These are phyloP conservation scores for Apiospora saccharicola DNA, from an alignment of 2,329 filamentous ascomycete genomes.

Conservation along the genomic window DNA sequence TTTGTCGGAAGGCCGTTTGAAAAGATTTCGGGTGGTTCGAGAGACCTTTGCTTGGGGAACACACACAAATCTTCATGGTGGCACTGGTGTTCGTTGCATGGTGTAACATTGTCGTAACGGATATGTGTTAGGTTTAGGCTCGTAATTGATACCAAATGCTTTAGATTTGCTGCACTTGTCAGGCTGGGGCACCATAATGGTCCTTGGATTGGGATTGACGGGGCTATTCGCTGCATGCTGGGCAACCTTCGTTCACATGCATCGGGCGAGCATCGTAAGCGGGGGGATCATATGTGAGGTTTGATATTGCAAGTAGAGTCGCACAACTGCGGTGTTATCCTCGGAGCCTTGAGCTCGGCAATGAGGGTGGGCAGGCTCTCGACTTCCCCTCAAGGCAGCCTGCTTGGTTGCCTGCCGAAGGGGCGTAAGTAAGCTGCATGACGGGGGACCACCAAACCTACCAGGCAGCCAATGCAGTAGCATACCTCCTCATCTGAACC, in stretches of 20 bases:
- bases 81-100: no score
- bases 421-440: neutral
- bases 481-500: neutral
- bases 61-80: no score
- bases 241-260: neutral
- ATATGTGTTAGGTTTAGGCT: no score
- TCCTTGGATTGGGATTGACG: no score
- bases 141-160: no score
- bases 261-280: neutral
- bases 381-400: conserved; percentile 5
- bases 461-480: neutral
- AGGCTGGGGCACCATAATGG: no score
- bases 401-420: neutral
- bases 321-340: neutral
- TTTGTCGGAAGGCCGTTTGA: neutral
- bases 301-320: neutral
- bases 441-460: neutral
- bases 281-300: neutral
- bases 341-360: neutral
- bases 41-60: no score
- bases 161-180: no score
- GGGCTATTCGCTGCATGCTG: neutral
- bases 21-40: no score
- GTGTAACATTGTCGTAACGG: no score
- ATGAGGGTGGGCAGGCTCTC: no score